phyloP scores from a whole-genome alignment of 495 filamentous ascomycete species.

The Aspergillus olivimuriae region DNA sequence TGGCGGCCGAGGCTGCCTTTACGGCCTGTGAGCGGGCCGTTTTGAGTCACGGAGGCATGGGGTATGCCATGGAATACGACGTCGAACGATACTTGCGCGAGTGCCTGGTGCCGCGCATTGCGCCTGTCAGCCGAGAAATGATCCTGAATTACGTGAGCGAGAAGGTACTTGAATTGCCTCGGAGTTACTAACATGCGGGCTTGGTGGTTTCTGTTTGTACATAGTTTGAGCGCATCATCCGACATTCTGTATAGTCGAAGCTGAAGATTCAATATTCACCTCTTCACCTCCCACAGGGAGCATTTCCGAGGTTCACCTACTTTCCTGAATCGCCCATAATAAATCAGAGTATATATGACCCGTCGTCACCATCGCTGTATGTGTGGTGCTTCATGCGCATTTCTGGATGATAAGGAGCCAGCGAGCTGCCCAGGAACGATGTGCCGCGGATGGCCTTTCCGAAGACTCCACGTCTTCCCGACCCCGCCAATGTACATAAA shows the following conservation, averaged over 20 bases:
- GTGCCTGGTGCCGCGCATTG: constrained; percentile 67
- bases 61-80: constrained; percentile 72
- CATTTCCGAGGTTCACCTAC: too few species aligned
- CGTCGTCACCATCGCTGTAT: too few species aligned
- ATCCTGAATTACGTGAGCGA: constrained; percentile 75
- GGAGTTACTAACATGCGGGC: constrained; percentile 38
- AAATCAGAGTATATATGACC: too few species aligned
- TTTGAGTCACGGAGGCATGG: constrained; percentile 66
- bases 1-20: constrained; percentile 75
- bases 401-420: too few species aligned
- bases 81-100: constrained; percentile 73
- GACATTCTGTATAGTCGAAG: not conserved
- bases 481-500: too few species aligned
- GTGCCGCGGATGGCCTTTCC: too few species aligned
- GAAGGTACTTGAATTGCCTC: constrained; percentile 52
- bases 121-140: constrained; percentile 74
- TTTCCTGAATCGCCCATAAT: too few species aligned
- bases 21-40: constrained; percentile 65
- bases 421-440: too few species aligned
- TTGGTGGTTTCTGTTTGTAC: not conserved
- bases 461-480: too few species aligned
- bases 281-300: too few species aligned
- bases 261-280: too few species aligned
- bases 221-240: not conserved
- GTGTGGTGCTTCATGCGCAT: too few species aligned